Evolutionary conservation across 106 monocot genomes (phyloP).

Genomic region (Allium fistulosum): DNA sequence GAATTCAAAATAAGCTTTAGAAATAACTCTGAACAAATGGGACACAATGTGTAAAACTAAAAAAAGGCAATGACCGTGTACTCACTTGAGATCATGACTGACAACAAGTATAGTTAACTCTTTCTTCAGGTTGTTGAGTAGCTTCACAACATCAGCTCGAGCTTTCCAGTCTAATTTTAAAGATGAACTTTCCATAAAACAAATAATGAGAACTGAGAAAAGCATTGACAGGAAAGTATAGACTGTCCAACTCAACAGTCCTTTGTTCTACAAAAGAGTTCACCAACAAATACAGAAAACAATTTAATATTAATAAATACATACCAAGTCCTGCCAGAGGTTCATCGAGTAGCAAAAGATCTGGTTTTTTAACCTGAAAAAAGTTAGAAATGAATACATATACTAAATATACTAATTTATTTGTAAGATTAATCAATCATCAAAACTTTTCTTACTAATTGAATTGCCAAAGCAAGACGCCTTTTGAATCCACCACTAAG

Average conservation of each 20-base stretch:
- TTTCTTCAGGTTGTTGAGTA: constrained; percentile 75
- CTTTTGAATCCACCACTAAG: constrained; percentile 78
- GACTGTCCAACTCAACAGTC: too few relatives aligned
- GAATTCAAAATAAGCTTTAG: too few relatives aligned
- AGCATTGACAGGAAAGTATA: too few relatives aligned
- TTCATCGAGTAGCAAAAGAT: constrained; percentile 78
- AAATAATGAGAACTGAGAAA: too few relatives aligned
- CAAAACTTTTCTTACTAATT: constrained; percentile 33
- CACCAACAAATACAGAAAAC: too few relatives aligned
- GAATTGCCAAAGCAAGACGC: constrained; percentile 77
- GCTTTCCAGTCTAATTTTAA: constrained; percentile 82
- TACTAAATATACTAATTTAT: background rate
- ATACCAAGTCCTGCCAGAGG: constrained; percentile 97
- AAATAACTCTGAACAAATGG: too few relatives aligned
- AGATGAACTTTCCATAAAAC: background rate
- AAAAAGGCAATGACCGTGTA: background rate
- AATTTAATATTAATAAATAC: background rate
- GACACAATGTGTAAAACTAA: too few relatives aligned
- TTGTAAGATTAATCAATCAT: constrained; percentile 1
- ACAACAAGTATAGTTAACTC: constrained; percentile 81
- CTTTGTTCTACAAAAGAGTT: too few relatives aligned
- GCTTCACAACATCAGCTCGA: constrained; percentile 81
- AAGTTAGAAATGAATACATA: background rate
- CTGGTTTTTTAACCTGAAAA: constrained; percentile 86
- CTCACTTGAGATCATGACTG: constrained; percentile 89